Evolutionary conservation across 2,329 filamentous ascomycete genomes (phyloP).

Genomic region (Aspergillus quadricinctus): DNA sequence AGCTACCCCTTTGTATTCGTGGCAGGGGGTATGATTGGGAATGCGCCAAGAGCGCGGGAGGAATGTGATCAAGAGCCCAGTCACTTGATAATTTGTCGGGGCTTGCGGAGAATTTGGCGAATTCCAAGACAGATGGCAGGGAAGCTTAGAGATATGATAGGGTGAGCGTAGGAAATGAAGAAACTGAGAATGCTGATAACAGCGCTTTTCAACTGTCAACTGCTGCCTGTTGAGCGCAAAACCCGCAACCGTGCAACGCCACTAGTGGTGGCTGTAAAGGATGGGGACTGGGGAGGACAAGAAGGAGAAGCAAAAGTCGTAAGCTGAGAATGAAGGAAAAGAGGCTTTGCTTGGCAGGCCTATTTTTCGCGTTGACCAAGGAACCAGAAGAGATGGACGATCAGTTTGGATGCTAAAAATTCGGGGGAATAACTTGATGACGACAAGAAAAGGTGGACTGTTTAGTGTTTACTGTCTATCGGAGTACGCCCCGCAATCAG

Average conservation of each 20-base stretch:
- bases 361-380: slow-evolving; percentile 8
- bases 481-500: background rate
- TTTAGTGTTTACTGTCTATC: background rate
- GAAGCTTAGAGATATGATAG: background rate
- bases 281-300: slow-evolving; percentile 6
- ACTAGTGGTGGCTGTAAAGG: background rate
- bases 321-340: background rate
- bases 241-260: background rate
- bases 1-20: slow-evolving; percentile 21
- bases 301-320: background rate
- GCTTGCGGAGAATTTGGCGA: background rate
- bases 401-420: background rate
- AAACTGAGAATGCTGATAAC: background rate
- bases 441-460: background rate
- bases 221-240: background rate
- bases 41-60: slow-evolving; percentile 25
- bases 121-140: background rate
- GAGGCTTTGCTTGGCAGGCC: background rate
- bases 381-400: slow-evolving; percentile 7
- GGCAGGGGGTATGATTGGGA: slow-evolving; percentile 17
- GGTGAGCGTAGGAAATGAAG: background rate
- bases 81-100: slow-evolving; percentile 6
- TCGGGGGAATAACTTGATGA: background rate
- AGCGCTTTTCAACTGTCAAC: background rate
- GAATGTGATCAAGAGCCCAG: slow-evolving; percentile 15